phyloP scores from a whole-genome alignment of 768 basidiomycete genomes.

The Rhodotorula toruloides region DNA sequence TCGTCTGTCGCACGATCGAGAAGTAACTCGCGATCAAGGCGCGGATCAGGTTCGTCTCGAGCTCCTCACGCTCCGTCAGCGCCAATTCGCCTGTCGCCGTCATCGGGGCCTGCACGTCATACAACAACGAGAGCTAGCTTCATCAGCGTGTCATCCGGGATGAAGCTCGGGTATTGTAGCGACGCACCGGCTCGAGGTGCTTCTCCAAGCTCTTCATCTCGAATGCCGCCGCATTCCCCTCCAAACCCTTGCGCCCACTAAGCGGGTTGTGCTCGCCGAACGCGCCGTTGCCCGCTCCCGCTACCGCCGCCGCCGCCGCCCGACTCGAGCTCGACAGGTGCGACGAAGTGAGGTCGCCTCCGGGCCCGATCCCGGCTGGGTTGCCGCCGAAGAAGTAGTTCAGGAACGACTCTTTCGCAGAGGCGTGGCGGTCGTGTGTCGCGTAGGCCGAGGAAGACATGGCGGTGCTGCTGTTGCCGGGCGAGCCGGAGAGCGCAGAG shows the following conservation, averaged over 20 bases:
- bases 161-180: not conserved
- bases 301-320: not conserved
- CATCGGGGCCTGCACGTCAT: slow-evolving; percentile 51
- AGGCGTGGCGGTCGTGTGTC: slow-evolving; percentile 7
- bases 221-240: slow-evolving; percentile 76
- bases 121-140: too few relatives aligned
- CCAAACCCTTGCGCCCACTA: slow-evolving; percentile 53
- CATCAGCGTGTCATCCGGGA: too few relatives aligned
- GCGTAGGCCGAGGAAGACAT: too few relatives aligned
- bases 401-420: slow-evolving; percentile 83
- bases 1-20: slow-evolving; percentile 88
- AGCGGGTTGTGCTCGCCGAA: slow-evolving; percentile 38
- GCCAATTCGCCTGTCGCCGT: slow-evolving; percentile 55
- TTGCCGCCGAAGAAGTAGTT: slow-evolving; percentile 92
- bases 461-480: too few relatives aligned
- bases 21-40: slow-evolving; percentile 95
- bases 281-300: not conserved
- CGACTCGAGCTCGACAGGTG: not conserved
- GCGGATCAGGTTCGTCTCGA: slow-evolving; percentile 92
- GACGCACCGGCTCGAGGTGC: slow-evolving; percentile 91
- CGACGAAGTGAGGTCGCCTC: slow-evolving; percentile 1
- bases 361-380: too few relatives aligned
- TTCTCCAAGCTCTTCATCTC: slow-evolving; percentile 98
- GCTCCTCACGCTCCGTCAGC: slow-evolving; percentile 78
- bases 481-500: too few relatives aligned